Conservation (phyloP, 2,329 filamentous ascomycete species). For the Zymoseptoria pseudotritici region DNA sequence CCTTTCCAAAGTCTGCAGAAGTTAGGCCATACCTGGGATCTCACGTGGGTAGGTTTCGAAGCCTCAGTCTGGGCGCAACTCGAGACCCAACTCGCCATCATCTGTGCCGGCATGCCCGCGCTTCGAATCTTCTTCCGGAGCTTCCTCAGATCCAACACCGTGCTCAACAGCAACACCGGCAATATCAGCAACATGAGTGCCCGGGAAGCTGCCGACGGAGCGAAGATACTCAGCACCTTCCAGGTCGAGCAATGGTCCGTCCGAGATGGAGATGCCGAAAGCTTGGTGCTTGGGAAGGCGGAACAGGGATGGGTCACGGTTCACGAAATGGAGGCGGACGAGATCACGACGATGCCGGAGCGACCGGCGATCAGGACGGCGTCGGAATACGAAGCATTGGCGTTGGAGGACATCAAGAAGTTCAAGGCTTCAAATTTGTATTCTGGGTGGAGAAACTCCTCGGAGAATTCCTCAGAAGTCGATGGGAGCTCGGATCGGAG, state of each 20-base stretch:
- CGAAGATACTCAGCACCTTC: background rate
- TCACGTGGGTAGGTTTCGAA: conserved; percentile 21
- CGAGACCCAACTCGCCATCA: conserved; percentile 36
- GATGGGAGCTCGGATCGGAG: background rate
- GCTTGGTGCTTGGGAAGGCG: background rate
- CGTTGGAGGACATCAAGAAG: conserved; percentile 4
- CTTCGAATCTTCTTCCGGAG: conserved; percentile 25
- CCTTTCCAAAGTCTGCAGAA: background rate
- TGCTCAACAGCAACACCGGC: background rate
- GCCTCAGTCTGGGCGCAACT: conserved; percentile 36
- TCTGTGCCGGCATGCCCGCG: conserved; percentile 37
- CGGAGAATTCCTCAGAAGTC: conserved; percentile 3
- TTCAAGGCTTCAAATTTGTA: conserved; percentile 3
- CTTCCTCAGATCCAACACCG: background rate
- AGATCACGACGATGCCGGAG: background rate
- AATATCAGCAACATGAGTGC: background rate
- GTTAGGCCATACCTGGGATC: conserved; percentile 3
- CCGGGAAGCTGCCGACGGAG: background rate
- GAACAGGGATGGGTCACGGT: background rate
- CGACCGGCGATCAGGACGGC: background rate
- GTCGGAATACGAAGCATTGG: conserved; percentile 5
- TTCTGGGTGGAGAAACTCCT: conserved; percentile 2
- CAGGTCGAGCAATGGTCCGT: background rate
- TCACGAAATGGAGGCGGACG: background rate
- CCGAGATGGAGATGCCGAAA: background rate